Conservation (phyloP, 2,329 filamentous ascomycete genomes). For the Venturia oleaginea region DNA sequence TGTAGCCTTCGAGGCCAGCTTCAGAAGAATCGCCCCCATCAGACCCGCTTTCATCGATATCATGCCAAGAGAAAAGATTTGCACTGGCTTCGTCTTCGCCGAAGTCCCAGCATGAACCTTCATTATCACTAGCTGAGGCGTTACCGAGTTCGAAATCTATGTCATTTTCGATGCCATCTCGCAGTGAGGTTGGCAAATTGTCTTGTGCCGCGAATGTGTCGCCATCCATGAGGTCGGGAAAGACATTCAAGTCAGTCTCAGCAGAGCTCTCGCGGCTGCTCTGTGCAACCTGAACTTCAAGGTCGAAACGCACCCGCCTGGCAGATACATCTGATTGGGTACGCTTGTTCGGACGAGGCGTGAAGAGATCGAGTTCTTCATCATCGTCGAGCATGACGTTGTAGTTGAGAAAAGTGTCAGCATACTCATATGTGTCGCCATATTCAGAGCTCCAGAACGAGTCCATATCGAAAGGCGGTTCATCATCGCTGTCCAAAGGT, state of each 20-base stretch:
- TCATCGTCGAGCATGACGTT: not conserved
- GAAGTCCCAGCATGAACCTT: slow-evolving; percentile 54
- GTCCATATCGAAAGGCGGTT: slow-evolving; percentile 16
- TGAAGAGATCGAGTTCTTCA: not conserved
- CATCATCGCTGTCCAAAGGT: slow-evolving; percentile 22
- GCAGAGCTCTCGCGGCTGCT: slow-evolving; percentile 31
- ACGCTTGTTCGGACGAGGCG: slow-evolving; percentile 17
- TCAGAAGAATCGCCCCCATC: slow-evolving; percentile 38
- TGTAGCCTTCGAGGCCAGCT: slow-evolving; percentile 45
- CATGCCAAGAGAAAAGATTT: slow-evolving; percentile 24
- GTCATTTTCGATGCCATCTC: slow-evolving; percentile 41
- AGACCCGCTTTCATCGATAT: slow-evolving; percentile 20
- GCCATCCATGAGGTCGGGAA: slow-evolving; percentile 52
- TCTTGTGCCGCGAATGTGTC: slow-evolving; percentile 61
- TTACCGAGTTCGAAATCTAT: slow-evolving; percentile 48
- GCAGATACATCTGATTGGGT: slow-evolving; percentile 31
- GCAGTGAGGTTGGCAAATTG: slow-evolving; percentile 61
- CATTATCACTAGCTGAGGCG: slow-evolving; percentile 32
- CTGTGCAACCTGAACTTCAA: slow-evolving; percentile 56
- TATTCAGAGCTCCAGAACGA: slow-evolving; percentile 2
- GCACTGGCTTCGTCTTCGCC: slow-evolving; percentile 37
- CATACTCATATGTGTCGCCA: not conserved
- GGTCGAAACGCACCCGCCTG: slow-evolving; percentile 65
- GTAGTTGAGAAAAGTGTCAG: not conserved
- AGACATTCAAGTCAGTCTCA: slow-evolving; percentile 57